These are phyloP conservation scores for Ceratocystis eucalypticola DNA, from an alignment of 2,329 filamentous ascomycete genomes.

Conservation along the genomic window DNA sequence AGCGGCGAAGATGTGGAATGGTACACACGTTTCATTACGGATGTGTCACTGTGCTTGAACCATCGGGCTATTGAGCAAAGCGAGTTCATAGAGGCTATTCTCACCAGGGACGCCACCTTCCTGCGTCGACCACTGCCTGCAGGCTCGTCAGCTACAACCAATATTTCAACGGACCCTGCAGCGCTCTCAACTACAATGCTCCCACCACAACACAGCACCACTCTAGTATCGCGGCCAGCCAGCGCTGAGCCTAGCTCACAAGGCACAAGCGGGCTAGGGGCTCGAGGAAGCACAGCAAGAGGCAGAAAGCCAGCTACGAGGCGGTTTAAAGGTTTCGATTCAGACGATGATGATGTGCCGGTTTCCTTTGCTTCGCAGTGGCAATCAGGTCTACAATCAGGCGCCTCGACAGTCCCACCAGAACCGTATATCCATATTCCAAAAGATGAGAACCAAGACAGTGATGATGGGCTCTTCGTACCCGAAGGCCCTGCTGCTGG, in stretches of 20 bases:
- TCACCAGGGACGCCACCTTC: conserved; percentile 61
- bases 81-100: conserved; percentile 80
- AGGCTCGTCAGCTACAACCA: conserved; percentile 23
- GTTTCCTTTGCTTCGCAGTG: conserved; percentile 17
- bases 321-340: conserved; percentile 63
- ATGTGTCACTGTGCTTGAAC: conserved; percentile 58
- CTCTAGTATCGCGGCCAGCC: not conserved
- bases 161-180: not conserved
- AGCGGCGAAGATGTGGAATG: conserved; percentile 45
- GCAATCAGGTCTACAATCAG: conserved; percentile 4
- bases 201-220: not conserved
- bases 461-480: conserved; percentile 41
- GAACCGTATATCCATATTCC: conserved; percentile 9
- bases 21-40: conserved; percentile 54
- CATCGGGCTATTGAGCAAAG: conserved; percentile 78
- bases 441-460: conserved; percentile 21
- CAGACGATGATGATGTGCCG: conserved; percentile 28
- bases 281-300: conserved; percentile 24
- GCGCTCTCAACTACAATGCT: not conserved
- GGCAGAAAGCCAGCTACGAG: conserved; percentile 33
- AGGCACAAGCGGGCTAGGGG: not conserved
- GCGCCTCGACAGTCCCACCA: conserved; percentile 17
- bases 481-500: conserved; percentile 32
- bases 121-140: conserved; percentile 56
- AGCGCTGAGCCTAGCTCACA: conserved; percentile 3